Evolutionary conservation across 1,139 yeast species (phyloP).

Genomic region (Suhomyces bokatorum): DNA sequence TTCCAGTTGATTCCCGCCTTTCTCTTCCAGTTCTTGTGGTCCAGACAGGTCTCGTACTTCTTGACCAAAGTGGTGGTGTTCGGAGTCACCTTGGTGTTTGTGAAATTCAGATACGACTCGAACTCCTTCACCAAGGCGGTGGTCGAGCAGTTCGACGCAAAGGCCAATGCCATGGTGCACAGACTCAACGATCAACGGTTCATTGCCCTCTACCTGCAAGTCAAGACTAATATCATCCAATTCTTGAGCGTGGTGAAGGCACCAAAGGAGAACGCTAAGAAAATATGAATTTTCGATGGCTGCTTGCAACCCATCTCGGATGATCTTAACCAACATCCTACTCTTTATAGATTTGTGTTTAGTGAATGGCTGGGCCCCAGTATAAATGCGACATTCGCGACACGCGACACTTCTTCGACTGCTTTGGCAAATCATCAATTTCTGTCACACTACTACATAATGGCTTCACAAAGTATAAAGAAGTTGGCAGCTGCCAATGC

Average conservation of each 20-base stretch:
- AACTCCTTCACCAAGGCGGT: slow-evolving; percentile 45
- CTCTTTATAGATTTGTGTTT: slow-evolving; percentile 3
- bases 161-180: slow-evolving; percentile 29
- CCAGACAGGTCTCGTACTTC: slow-evolving; percentile 19
- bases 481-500: slow-evolving; percentile 64
- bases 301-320: no score
- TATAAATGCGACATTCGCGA: not conserved
- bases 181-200: slow-evolving; percentile 17
- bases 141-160: slow-evolving; percentile 40
- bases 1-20: slow-evolving; percentile 26
- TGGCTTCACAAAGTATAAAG: slow-evolving; percentile 58
- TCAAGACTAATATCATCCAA: slow-evolving; percentile 10
- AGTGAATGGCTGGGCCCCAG: not conserved
- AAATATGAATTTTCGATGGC: not conserved
- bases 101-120: slow-evolving; percentile 46
- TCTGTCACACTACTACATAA: slow-evolving; percentile 11
- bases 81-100: slow-evolving; percentile 37
- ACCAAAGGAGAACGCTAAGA: slow-evolving; percentile 12
- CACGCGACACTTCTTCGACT: slow-evolving; percentile 3
- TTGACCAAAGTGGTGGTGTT: slow-evolving; percentile 25
- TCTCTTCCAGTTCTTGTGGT: slow-evolving; percentile 16
- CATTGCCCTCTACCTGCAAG: slow-evolving; percentile 9
- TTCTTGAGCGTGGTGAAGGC: slow-evolving; percentile 13
- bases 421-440: not conserved
- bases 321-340: not conserved